Evolutionary conservation across 495 filamentous ascomycete genomes (phyloP), one percentile per base, ranked within the genome.

Genomic region (Saxophila tyrrhenica): DNA sequence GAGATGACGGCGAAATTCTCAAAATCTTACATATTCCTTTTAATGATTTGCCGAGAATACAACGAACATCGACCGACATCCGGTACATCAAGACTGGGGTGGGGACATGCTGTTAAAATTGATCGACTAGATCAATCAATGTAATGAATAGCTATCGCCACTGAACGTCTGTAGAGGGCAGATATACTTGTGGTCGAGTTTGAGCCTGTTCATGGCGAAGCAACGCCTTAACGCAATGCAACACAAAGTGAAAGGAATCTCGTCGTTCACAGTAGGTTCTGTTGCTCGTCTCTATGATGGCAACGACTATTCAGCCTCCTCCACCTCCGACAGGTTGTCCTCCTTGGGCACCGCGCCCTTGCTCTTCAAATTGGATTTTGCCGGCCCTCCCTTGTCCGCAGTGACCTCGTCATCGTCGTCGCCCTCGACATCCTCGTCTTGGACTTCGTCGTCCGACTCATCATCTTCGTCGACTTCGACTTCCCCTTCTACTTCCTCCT

Each of bases 251-350:
- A n/a, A n/a, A n/a, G n/a, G n/a, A n/a, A n/a, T n/a, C n/a, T n/a
- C n/a, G n/a, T n/a, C n/a, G n/a, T n/a, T 35, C 29, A 35, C 13
- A 35, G 7, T 13, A 35, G n/a, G n/a, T n/a, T n/a, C 29, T 35
- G 5, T 13, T 35, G 13, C 29, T 13, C 29, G 13, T 5, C 29
- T 7, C 29, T 35, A 35, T 13, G 13, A 35, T 35, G 29, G 13
- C 29, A 35, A 35, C 13, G 17, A 9, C 19, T 39, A 19, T n/a
- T 42, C 29, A 23, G 29, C 49, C 15, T 64, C 65, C 17, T 65
- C 64, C 15, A 62, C 64, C 25, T 62, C 64, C 19, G 59, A 53
- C 20, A 62, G 58, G 56, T 61, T 54, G 25, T 58, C 61, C 51
- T 63, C 57, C 55, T 60, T 64, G 3, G 59, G 55, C 19, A 57